These are phyloP conservation scores for Chalciporus pseudorubinellus DNA, from an alignment of 768 basidiomycete species.

Conservation along the genomic window DNA sequence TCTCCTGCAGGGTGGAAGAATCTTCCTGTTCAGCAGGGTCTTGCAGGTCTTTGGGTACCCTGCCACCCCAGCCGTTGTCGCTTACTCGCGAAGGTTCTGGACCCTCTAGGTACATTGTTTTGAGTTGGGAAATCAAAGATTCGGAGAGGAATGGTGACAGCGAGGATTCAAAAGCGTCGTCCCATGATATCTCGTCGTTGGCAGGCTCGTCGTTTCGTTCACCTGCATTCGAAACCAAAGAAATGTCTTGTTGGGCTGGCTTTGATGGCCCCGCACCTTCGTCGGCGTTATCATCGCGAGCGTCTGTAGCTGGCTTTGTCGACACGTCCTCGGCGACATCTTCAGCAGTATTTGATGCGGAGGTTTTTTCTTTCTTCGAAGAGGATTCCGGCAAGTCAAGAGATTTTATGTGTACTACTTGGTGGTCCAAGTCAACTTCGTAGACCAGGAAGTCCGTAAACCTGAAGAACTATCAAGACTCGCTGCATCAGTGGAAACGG, in stretches of 20 bases:
- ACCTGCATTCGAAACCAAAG: not conserved
- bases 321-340: constrained; percentile 12
- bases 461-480: constrained; percentile 39
- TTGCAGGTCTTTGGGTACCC: constrained; percentile 35
- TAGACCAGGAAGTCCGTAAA: constrained; percentile 97
- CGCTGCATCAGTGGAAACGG: not conserved
- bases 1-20: constrained; percentile 1
- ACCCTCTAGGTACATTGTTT: constrained; percentile 77
- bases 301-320: constrained; percentile 12
- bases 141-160: constrained; percentile 65
- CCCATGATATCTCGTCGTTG: constrained; percentile 55
- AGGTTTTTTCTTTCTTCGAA: constrained; percentile 38
- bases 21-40: constrained; percentile 20
- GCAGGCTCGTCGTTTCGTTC: not conserved
- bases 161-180: constrained; percentile 51
- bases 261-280: constrained; percentile 5
- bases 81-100: constrained; percentile 70
- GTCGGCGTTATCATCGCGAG: constrained; percentile 4
- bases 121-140: constrained; percentile 58
- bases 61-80: constrained; percentile 73
- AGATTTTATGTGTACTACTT: constrained; percentile 78
- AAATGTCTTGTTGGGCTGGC: not conserved
- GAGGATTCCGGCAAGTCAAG: constrained; percentile 66
- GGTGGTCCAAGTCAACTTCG: constrained; percentile 81
- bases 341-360: constrained; percentile 27